Conservation (phyloP, 768 basidiomycete species). For the Mycena crocata region DNA sequence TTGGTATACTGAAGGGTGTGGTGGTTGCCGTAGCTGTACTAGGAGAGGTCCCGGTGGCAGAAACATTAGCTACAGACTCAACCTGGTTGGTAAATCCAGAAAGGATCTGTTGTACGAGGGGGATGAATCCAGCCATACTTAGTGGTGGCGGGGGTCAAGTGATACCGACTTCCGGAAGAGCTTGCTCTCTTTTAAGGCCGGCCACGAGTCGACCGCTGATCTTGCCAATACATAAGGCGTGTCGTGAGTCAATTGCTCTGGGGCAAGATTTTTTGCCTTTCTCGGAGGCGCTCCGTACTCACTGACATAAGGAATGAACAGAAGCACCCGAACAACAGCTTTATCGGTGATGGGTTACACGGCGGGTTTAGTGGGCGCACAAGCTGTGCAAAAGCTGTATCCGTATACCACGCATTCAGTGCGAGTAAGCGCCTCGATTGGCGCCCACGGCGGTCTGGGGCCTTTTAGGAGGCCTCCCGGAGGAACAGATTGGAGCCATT, state of each 20-base stretch:
- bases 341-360: too few relatives aligned
- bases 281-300: too few relatives aligned
- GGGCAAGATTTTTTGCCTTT: background rate
- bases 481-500: too few relatives aligned
- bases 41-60: conserved; percentile 13
- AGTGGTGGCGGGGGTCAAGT: conserved; percentile 26
- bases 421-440: too few relatives aligned
- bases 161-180: conserved; percentile 19
- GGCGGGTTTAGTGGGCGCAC: too few relatives aligned
- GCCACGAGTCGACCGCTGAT: conserved; percentile 12
- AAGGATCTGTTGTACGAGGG: conserved; percentile 28
- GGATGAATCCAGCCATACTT: conserved; percentile 21
- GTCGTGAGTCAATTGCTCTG: conserved; percentile 13
- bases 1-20: conserved; percentile 21
- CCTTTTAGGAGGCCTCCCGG: too few relatives aligned
- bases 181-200: conserved; percentile 16
- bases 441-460: too few relatives aligned
- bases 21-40: conserved; percentile 21
- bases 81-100: conserved; percentile 8
- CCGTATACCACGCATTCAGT: too few relatives aligned
- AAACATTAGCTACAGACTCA: conserved; percentile 6
- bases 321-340: too few relatives aligned
- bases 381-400: too few relatives aligned
- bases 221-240: conserved; percentile 16
- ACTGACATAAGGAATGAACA: too few relatives aligned